Percentiles rank a stretch among this genome's conserved stretches.
Conservation (phyloP, 345 rosid species). For the Citrus mangshanensis region DNA sequence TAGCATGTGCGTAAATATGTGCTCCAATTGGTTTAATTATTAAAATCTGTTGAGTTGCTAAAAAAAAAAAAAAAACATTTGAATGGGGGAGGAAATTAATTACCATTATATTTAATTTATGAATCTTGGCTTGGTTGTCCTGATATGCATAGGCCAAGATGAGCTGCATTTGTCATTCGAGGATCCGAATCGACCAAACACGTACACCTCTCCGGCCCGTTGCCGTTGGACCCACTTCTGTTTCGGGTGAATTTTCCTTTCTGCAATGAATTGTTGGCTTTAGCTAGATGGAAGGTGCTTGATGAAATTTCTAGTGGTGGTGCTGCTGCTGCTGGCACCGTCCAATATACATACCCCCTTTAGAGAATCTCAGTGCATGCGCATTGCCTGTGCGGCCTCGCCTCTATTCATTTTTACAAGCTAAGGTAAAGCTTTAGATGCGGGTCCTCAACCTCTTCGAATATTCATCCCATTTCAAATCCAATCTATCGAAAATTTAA, state of each 20-base stretch:
- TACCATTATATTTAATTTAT: too few relatives aligned
- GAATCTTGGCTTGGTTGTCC: too few relatives aligned
- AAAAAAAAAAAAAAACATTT: too few relatives aligned
- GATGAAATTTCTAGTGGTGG: neutral
- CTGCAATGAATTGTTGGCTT: neutral
- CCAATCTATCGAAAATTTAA: too few relatives aligned
- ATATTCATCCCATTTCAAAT: neutral
- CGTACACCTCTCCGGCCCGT: neutral
- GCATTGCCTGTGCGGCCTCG: neutral
- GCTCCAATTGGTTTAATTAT: too few relatives aligned
- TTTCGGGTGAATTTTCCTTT: neutral
- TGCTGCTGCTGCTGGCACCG: slow-evolving; percentile 16
- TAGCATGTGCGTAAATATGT: neutral
- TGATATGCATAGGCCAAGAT: too few relatives aligned
- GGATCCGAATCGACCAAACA: neutral
- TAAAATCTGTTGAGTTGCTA: too few relatives aligned
- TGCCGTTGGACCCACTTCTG: neutral
- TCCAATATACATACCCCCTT: neutral
- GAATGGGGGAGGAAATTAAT: too few relatives aligned
- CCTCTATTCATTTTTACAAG: neutral
- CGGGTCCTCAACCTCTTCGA: neutral
- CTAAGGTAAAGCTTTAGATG: neutral
- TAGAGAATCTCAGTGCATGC: slow-evolving; percentile 15
- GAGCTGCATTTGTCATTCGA: neutral
- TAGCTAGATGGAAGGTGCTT: neutral